A percentile compares a stretch with the other conserved stretches of the same genome.
These are phyloP conservation scores for Penicillium paradoxum DNA, from an alignment of 495 filamentous ascomycete genomes.

Conservation along the genomic window DNA sequence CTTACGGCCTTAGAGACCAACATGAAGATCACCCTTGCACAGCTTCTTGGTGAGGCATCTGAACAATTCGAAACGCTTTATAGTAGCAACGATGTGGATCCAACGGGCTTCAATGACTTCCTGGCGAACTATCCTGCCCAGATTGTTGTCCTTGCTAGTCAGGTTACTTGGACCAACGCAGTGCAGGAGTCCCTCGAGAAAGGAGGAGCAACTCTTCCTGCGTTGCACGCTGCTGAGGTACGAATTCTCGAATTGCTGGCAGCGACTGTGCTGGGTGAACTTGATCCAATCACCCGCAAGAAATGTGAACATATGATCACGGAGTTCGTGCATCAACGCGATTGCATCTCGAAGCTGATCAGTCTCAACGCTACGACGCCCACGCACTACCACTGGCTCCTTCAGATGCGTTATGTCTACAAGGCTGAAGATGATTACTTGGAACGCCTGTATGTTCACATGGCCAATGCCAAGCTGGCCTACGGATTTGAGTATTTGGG, in stretches of 20 bases:
- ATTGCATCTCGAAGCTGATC: conserved; percentile 79
- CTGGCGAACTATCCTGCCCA: conserved; percentile 82
- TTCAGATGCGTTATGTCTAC: conserved; percentile 98
- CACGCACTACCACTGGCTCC: conserved; percentile 84
- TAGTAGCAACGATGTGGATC: conserved; percentile 58
- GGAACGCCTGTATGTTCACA: conserved; percentile 81
- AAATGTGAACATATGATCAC: conserved; percentile 99
- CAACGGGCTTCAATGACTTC: conserved; percentile 64
- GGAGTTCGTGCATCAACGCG: conserved; percentile 95
- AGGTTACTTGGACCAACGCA: conserved; percentile 84
- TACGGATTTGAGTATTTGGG: conserved; percentile 99
- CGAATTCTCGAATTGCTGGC: conserved; percentile 78
- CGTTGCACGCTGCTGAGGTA: conserved; percentile 69
- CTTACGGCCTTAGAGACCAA: conserved; percentile 81
- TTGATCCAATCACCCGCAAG: conserved; percentile 81
- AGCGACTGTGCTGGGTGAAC: conserved; percentile 80
- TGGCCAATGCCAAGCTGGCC: conserved; percentile 92
- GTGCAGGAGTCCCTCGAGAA: conserved; percentile 70
- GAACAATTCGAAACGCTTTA: conserved; percentile 68
- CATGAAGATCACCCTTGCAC: conserved; percentile 92
- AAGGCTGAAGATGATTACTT: conserved; percentile 71
- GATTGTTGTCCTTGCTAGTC: conserved; percentile 92
- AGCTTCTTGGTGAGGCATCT: conserved; percentile 80
- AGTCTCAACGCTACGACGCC: conserved; percentile 67
- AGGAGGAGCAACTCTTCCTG: conserved; percentile 60